Conservation (phyloP, 2,329 filamentous ascomycete species). For the Thelonectria olida region DNA sequence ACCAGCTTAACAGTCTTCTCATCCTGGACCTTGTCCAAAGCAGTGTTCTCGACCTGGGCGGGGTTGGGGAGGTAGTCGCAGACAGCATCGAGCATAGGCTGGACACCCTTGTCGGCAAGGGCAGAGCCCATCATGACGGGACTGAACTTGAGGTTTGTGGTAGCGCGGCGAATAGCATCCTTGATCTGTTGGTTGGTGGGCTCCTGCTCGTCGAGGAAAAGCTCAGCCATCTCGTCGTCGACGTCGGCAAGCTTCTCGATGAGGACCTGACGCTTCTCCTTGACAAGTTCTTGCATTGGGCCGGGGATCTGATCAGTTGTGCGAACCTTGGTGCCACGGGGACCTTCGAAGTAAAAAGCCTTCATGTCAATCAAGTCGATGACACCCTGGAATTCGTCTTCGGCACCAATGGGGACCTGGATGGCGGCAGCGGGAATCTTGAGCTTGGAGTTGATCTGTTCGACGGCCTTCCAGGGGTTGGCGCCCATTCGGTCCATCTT, state of each 20-base stretch:
- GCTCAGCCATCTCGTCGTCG: slow-evolving; percentile 95
- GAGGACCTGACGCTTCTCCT: slow-evolving; percentile 84
- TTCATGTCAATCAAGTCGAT: slow-evolving; percentile 94
- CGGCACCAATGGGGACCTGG: slow-evolving; percentile 91
- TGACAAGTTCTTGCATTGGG: slow-evolving; percentile 77
- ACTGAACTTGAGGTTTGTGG: slow-evolving; percentile 88
- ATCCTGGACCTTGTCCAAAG: slow-evolving; percentile 81
- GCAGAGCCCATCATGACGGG: slow-evolving; percentile 98
- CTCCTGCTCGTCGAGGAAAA: slow-evolving; percentile 87
- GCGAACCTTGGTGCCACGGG: slow-evolving; percentile 79
- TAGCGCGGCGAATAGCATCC: slow-evolving; percentile 88
- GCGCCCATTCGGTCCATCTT: slow-evolving; percentile 99
- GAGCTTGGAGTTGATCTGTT: slow-evolving; percentile 97
- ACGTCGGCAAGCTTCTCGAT: slow-evolving; percentile 97
- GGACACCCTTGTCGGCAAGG: slow-evolving; percentile 91
- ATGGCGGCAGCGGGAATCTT: slow-evolving; percentile 92
- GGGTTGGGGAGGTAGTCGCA: slow-evolving; percentile 97
- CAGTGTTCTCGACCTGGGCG: slow-evolving; percentile 86
- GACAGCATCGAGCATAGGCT: slow-evolving; percentile 96
- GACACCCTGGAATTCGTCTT: slow-evolving; percentile 92
- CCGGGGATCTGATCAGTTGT: slow-evolving; percentile 83
- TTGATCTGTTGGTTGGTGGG: slow-evolving; percentile 87
- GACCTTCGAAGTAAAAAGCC: slow-evolving; percentile 90
- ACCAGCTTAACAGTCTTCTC: slow-evolving; percentile 88
- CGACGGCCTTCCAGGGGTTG: slow-evolving; percentile 96